phyloP scores from a whole-genome alignment of 2,329 filamentous ascomycete species.

The Emergomyces orientalis region DNA sequence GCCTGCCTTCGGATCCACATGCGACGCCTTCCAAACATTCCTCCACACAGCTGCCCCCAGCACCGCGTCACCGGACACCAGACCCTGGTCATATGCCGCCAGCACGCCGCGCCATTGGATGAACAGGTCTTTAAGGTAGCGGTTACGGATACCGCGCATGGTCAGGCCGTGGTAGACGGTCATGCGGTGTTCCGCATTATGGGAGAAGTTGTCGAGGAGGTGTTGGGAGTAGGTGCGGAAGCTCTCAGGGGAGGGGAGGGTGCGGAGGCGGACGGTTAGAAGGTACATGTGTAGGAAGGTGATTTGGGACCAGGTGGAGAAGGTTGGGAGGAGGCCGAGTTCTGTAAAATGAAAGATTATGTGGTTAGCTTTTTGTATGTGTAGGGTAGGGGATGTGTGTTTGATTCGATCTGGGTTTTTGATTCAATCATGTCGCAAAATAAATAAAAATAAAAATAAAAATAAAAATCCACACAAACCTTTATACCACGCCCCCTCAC shows the following conservation, averaged over 20 bases:
- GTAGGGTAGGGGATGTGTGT: background rate
- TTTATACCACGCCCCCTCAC: conserved; percentile 70
- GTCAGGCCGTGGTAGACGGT: conserved; percentile 40
- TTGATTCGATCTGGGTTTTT: background rate
- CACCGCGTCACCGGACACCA: conserved; percentile 40
- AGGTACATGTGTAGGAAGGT: conserved; percentile 96
- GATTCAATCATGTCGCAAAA: background rate
- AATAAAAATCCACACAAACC: conserved; percentile 43
- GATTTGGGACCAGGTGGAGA: conserved; percentile 91
- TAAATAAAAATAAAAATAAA: background rate
- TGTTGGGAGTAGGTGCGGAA: conserved; percentile 77
- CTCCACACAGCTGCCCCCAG: conserved; percentile 70
- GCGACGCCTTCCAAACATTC: conserved; percentile 73
- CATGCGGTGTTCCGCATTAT: conserved; percentile 61
- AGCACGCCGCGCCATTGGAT: conserved; percentile 84
- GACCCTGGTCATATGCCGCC: conserved; percentile 50
- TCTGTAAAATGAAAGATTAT: conserved; percentile 41
- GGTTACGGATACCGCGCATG: conserved; percentile 47
- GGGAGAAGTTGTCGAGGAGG: conserved; percentile 82
- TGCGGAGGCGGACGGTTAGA: conserved; percentile 70
- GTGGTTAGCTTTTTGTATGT: conserved; percentile 1
- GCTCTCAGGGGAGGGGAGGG: conserved; percentile 56
- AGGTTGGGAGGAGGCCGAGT: conserved; percentile 71
- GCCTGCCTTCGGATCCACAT: conserved; percentile 26
- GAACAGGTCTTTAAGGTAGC: conserved; percentile 75